Conservation (phyloP, 2,329 filamentous ascomycete species). For the Pseudovirgaria hyperparasitica region DNA sequence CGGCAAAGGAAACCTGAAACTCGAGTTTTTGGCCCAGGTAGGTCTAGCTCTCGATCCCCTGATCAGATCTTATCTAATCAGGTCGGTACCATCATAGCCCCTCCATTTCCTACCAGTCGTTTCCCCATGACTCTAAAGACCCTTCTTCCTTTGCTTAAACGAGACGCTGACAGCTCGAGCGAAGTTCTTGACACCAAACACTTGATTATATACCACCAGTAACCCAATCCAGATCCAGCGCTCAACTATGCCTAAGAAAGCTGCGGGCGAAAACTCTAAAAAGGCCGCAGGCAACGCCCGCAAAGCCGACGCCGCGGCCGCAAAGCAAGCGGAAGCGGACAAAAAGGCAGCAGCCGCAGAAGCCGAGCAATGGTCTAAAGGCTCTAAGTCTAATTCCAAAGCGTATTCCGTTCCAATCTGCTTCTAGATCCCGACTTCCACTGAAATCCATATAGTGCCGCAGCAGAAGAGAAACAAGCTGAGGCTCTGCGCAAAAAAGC, state of each 20-base stretch:
- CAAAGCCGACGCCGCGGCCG: slow-evolving; percentile 78
- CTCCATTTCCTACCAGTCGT: too few relatives aligned
- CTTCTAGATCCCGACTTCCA: slow-evolving; percentile 3
- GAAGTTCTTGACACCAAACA: too few relatives aligned
- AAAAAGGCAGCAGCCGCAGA: slow-evolving; percentile 55
- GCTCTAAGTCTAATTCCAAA: slow-evolving; percentile 72
- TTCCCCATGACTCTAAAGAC: too few relatives aligned
- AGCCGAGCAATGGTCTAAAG: slow-evolving; percentile 69
- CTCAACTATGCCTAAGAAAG: slow-evolving; percentile 43
- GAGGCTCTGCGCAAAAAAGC: slow-evolving; percentile 81
- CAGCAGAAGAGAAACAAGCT: slow-evolving; percentile 70
- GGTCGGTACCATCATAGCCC: too few relatives aligned
- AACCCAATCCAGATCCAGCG: too few relatives aligned
- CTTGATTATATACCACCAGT: too few relatives aligned
- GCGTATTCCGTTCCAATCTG: slow-evolving; percentile 48
- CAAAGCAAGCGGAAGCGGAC: slow-evolving; percentile 62
- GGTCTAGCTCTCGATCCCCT: too few relatives aligned
- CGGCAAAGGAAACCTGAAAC: too few relatives aligned
- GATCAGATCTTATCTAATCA: too few relatives aligned
- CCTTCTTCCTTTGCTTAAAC: too few relatives aligned
- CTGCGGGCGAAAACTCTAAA: slow-evolving; percentile 62
- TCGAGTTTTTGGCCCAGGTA: too few relatives aligned
- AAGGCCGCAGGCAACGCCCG: slow-evolving; percentile 82
- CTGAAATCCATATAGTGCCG: slow-evolving; percentile 48
- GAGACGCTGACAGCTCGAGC: too few relatives aligned